Percentiles rank a stretch among this genome's conserved stretches.
These are phyloP conservation scores for Akanthomyces muscarius DNA, from an alignment of 2,329 filamentous ascomycete species.

Conservation along the genomic window DNA sequence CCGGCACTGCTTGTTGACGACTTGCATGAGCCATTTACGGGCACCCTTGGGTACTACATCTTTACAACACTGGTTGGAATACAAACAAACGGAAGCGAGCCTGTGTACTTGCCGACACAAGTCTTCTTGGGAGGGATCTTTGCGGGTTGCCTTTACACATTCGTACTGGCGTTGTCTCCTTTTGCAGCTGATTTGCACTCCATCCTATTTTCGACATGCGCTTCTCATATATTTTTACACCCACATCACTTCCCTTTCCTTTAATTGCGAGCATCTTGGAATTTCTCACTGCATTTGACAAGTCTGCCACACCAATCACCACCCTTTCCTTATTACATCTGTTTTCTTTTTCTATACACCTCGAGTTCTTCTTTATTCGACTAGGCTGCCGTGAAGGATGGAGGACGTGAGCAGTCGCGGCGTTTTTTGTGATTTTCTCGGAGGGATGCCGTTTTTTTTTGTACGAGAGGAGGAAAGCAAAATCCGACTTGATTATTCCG, in stretches of 20 bases:
- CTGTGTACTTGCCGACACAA: slow-evolving; percentile 6
- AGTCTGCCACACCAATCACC: neutral
- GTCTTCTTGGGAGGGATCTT: neutral
- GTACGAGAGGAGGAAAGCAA: neutral
- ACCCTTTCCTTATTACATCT: neutral
- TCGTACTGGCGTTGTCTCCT: neutral
- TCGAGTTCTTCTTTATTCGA: neutral
- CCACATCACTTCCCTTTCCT: neutral
- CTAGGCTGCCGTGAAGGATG: neutral
- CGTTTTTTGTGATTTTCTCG: neutral
- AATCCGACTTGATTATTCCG: neutral
- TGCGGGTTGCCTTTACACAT: neutral
- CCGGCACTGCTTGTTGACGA: slow-evolving; percentile 34
- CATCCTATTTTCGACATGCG: neutral
- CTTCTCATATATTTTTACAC: neutral
- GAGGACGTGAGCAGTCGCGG: neutral
- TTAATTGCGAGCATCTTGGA: slow-evolving; percentile 15
- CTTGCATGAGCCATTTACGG: slow-evolving; percentile 50
- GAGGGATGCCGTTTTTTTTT: neutral
- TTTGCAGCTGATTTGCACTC: neutral
- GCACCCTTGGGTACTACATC: slow-evolving; percentile 20
- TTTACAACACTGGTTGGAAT: slow-evolving; percentile 10
- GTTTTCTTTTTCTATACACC: slow-evolving; percentile 11
- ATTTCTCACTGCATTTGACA: neutral
- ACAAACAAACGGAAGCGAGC: neutral